Percentiles rank a stretch among this genome's conserved stretches.
Conservation (phyloP, 177 flowering plant species). For the Vitis hybrid region DNA sequence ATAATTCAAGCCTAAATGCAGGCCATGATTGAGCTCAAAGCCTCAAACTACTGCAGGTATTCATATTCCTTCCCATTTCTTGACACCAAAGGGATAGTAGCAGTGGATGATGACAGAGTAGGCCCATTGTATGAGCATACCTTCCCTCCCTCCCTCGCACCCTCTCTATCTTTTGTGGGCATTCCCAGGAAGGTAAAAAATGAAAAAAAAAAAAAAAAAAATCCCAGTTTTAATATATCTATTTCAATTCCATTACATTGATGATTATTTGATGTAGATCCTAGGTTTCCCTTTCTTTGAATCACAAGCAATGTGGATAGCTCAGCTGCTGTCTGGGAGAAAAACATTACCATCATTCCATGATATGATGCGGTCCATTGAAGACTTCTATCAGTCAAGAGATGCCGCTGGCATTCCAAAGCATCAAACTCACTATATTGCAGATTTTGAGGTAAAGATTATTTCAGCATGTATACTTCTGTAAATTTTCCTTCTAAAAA, state of each 20-base stretch:
- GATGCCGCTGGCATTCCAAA: slow-evolving; percentile 74
- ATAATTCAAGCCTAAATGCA: neutral
- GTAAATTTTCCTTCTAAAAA: too few relatives aligned
- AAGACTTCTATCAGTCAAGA: slow-evolving; percentile 66
- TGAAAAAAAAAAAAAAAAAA: neutral
- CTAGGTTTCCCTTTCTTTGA: slow-evolving; percentile 92
- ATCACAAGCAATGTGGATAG: slow-evolving; percentile 94
- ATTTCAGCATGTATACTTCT: too few relatives aligned
- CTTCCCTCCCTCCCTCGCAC: slow-evolving; percentile 89
- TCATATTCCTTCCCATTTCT: slow-evolving; percentile 86
- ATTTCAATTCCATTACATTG: too few relatives aligned
- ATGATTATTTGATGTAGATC: slow-evolving; percentile 35
- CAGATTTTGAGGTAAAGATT: slow-evolving; percentile 59
- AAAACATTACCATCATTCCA: slow-evolving; percentile 72
- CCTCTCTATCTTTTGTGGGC: slow-evolving; percentile 85
- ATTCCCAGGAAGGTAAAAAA: slow-evolving; percentile 74
- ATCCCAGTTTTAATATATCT: too few relatives aligned
- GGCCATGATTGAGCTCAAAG: too few relatives aligned
- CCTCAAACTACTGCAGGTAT: slow-evolving; percentile 53
- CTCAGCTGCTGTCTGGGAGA: slow-evolving; percentile 77
- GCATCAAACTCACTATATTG: slow-evolving; percentile 74
- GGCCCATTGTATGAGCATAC: slow-evolving; percentile 93
- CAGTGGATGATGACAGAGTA: slow-evolving; percentile 85
- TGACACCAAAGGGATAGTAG: slow-evolving; percentile 90
- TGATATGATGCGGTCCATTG: slow-evolving; percentile 81